A percentile compares a stretch with the other conserved stretches of the same genome.
Conservation (phyloP, 208 protist species). For the Wallacemonas sp. region DNA sequence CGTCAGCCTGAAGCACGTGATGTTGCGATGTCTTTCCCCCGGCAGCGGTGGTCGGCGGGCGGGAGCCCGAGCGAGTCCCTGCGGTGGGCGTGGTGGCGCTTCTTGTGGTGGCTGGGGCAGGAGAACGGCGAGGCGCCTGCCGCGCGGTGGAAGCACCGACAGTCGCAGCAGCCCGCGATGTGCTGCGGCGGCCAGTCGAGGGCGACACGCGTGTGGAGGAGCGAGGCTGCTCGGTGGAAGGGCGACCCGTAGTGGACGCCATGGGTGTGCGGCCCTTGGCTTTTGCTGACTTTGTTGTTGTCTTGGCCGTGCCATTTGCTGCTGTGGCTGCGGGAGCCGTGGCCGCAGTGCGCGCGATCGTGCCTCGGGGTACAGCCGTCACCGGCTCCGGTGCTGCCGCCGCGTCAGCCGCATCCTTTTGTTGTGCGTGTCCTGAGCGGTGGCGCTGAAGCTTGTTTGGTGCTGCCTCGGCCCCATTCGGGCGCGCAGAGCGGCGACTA, state of each 20-base stretch:
- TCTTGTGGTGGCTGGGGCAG: neutral
- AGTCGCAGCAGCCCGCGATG: neutral
- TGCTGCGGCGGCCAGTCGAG: neutral
- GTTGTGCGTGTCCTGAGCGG: neutral
- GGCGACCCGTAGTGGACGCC: neutral
- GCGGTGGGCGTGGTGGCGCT: neutral
- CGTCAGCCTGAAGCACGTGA: neutral
- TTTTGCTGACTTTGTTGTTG: neutral
- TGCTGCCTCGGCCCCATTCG: neutral
- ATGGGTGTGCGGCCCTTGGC: neutral
- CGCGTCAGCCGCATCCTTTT: neutral
- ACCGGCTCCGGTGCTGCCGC: neutral
- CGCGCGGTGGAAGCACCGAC: neutral
- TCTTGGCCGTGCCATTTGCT: neutral
- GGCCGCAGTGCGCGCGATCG: neutral
- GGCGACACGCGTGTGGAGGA: neutral
- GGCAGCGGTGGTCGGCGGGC: neutral
- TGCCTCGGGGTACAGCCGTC: neutral
- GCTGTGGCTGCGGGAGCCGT: too few relatives aligned
- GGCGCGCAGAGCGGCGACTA: neutral
- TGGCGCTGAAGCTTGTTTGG: slow-evolving; percentile 9
- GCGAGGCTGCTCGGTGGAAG: neutral
- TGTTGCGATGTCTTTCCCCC: neutral
- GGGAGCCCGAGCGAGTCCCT: neutral
- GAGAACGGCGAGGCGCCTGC: neutral